Evolutionary conservation across 192 early-diverging fungal genomes (phyloP).

Genomic region (Mycoemilia scoparia): DNA sequence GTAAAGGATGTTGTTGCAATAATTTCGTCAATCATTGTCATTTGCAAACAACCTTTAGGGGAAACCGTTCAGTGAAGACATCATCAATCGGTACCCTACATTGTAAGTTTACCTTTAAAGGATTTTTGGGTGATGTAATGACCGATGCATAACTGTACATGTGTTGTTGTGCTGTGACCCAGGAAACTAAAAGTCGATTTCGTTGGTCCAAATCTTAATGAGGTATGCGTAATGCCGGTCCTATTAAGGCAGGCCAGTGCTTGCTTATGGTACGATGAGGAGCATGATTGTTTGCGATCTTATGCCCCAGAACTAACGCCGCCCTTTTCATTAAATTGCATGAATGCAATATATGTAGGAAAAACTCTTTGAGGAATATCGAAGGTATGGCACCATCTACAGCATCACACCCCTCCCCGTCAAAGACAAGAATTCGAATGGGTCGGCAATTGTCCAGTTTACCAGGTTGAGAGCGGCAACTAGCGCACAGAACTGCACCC

Average conservation of each 20-base stretch:
- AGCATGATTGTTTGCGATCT: too few relatives aligned
- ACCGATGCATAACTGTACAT: not conserved
- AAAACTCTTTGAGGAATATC: slow-evolving; percentile 49
- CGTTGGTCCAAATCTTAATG: slow-evolving; percentile 44
- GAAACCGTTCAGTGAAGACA: slow-evolving; percentile 53
- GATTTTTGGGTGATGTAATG: not conserved
- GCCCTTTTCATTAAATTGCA: not conserved
- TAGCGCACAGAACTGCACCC: slow-evolving; percentile 78
- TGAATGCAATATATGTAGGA: too few relatives aligned
- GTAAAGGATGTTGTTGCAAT: not conserved
- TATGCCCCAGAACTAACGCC: not conserved
- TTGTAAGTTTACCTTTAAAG: slow-evolving; percentile 7
- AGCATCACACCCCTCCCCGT: slow-evolving; percentile 52
- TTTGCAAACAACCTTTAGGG: too few relatives aligned
- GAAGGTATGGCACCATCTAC: slow-evolving; percentile 63
- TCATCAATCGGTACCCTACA: too few relatives aligned
- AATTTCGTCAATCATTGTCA: not conserved
- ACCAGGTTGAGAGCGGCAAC: slow-evolving; percentile 63
- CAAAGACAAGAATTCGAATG: slow-evolving; percentile 51
- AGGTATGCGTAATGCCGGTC: too few relatives aligned
- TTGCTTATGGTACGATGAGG: too few relatives aligned
- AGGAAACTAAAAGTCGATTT: slow-evolving; percentile 52
- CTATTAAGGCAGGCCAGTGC: too few relatives aligned
- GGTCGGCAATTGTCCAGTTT: slow-evolving; percentile 67
- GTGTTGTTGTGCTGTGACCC: slow-evolving; percentile 23